Evolutionary conservation across 345 rosid genomes (phyloP), one percentile per base, ranked within the genome.

Genomic region (Rhodamnia argentea): DNA sequence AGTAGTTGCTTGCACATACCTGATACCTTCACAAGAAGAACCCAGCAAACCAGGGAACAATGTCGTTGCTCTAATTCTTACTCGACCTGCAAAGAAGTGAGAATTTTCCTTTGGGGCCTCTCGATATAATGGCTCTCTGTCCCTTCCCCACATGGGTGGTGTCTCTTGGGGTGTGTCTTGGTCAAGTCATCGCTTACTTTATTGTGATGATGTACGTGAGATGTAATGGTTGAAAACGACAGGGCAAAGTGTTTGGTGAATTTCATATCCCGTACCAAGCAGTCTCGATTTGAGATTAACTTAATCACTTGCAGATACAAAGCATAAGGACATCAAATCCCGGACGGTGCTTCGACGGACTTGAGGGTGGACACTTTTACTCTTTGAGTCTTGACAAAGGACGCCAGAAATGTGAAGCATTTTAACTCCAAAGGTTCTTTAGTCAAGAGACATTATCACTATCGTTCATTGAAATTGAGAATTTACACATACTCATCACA

Each of bases 111-210:
- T n/a, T n/a, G n/a, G 58, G 47, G 24, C 78, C 75, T 29, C 22
- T 27, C 40, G 40, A 14, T 15, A 4, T 62, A 32, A 14, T 14
- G 20, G 75, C 78, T 37, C 42, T 32, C 42, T 70, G 18, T 32
- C 0, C 47, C 47, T 40, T 20, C 13, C 42, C 13, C 3, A 1
- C 2, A 11, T 18, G 78, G 12, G 4, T 29, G 76, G n/a, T n/a
- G n/a, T n/a, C n/a, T n/a, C n/a, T 6, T 18, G 51, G 51, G 40
- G n/a, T n/a, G n/a, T n/a, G n/a, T 32, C 37, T 1, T 32, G 20
- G 10, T 64, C 40, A 70, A 70, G 13, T 37, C 47, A 3, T 70
- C 78, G 4, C 5, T 62, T 62, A 29, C 22, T 62, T 62, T 62
- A 62, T 29, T 7, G 10, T 15, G 23, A 29, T 4, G 16, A 64